Base-by-base conservation (phyloP, 139 green algal species). In the Chlamydomonas sphaeroides region DNA sequence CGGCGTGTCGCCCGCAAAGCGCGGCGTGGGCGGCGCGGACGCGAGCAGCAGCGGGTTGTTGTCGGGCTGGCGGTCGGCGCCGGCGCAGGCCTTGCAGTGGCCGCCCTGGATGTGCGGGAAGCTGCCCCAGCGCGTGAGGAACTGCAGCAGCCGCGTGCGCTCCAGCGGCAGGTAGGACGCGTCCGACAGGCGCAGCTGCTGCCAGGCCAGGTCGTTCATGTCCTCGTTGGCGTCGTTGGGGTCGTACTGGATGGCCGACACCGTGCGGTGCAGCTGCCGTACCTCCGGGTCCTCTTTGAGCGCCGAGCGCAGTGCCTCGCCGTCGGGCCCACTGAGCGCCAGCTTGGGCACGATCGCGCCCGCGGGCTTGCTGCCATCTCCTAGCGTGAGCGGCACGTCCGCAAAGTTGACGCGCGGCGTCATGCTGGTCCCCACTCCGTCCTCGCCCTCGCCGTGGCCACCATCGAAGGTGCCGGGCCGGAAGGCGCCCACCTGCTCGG, bases 81-180 rank as follows among this genome's bases (percentile, higher is more conserved):
- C 65, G 35, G 26, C 6, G 77, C 77, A 84, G 48, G 77, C 77
- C 65, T 84, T 84, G 77, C 77, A 84, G 65, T 75, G 35, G 23
- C 79, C 67, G 48, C 78, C 86, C 48, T 83, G 72, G 23, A 90
- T 74, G 68, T 90, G 86, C 28, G 86, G 86, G 68, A 90, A 90
- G 26, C 80, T 81, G 72, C 80, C 80, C 86, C 86, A 90, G 48
- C 80, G 80, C 20, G 61, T 75, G 23, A 90, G 76, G 51, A 90
- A 77, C 23, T 72, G 59, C 76, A 85, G 66, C 39, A 90, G 86
- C 30, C 80, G 80, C 8, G 77, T 85, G 36, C 80, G 75, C 66
- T 90, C 86, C 74, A 90, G 63, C 1, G 86, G 86, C 33, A 90
- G 76, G 86, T 85, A 90, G n/a, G 71, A 85, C 20, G 68, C 67